phyloP scores from a whole-genome alignment of 139 green algal species.

The Tetraselmis striata region DNA sequence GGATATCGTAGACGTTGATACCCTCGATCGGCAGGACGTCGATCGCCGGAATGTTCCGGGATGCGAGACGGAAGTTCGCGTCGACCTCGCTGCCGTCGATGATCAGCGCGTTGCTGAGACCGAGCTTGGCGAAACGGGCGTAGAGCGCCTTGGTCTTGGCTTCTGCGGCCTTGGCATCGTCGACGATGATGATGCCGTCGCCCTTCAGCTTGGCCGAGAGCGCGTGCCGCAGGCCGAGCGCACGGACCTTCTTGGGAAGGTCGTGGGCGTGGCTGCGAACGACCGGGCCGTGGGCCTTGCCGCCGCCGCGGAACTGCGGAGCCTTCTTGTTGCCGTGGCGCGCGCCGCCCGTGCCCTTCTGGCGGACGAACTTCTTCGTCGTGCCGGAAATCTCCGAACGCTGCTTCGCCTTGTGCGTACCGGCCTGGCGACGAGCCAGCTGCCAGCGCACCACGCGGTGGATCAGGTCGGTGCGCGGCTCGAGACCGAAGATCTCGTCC shows the following conservation, averaged over 20 bases:
- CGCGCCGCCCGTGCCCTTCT: constrained; percentile 23
- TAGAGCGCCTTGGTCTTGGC: no score
- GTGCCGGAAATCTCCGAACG: constrained; percentile 20
- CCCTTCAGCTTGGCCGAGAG: no score
- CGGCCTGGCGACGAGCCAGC: constrained; percentile 21
- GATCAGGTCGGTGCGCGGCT: constrained; percentile 31
- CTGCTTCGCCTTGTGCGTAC: constrained; percentile 26
- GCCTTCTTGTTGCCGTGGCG: constrained; percentile 14
- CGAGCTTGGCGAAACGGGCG: no score
- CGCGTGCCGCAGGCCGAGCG: no score
- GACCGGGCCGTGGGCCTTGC: constrained; percentile 21
- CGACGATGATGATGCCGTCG: no score
- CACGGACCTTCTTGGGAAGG: constrained; percentile 33
- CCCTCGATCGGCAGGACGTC: no score
- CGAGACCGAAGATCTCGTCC: constrained; percentile 31
- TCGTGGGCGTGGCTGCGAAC: constrained; percentile 20
- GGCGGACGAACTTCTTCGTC: constrained; percentile 18
- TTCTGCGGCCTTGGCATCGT: no score
- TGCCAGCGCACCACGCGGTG: constrained; percentile 33
- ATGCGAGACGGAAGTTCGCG: no score
- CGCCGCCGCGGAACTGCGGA: constrained; percentile 24
- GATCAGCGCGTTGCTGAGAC: no score
- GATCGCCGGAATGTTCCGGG: no score
- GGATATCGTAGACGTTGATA: no score
- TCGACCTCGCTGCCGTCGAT: no score